Base-by-base conservation (phyloP, 495 filamentous ascomycete species). In the Xylaria scruposa region DNA sequence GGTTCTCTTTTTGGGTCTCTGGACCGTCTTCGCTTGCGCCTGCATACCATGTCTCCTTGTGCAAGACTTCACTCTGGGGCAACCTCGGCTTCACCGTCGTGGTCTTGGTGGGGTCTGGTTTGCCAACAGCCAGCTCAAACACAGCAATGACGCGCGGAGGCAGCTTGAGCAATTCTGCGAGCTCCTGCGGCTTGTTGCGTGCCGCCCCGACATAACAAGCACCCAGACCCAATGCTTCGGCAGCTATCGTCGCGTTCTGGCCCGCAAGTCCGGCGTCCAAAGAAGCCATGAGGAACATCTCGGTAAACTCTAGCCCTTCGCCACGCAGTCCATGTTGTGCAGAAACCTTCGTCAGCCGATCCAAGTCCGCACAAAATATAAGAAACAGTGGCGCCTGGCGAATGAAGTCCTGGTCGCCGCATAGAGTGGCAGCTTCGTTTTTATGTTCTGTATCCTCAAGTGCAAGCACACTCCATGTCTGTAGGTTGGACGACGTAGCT, bases 311-410 rank as follows among this genome's bases (percentile, higher is more conserved):
- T 51, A 85, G 71, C 47, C 83, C 84, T 12, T 76, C 79, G 4
- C 68, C 73, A 15, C 70, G 68, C 36, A 53, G 76, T 74, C 81
- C 80, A n/a, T 83, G 75, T 71, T 87, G 85, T 66, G 87, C 78
- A 42, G 83, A 82, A 36, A 75, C 81, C 62, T 89, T 68, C 9
- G 85, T 84, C 67, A 86, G 83, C 12, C 87, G 76, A 77, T 84
- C 89, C 82, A 91, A 88, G 76, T 91, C 88, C 75, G 82, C 80
- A 79, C 90, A 91, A 79, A 91, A 83, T 31, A 79, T 71, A 31
- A 89, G 85, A 80, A 89, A 91, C 36, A 88, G 84, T 26, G 87
- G 86, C 6, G 83, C 88, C 38, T 79, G 79, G 1, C 81, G 85
- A 78, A 89, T 90, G 40, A 81, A 83, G 36, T 82, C 78, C 71